Evolutionary conservation across 2,329 filamentous ascomycete species (phyloP), one percentile per base, ranked within the genome.

Genomic region (Fonsecaea nubica): DNA sequence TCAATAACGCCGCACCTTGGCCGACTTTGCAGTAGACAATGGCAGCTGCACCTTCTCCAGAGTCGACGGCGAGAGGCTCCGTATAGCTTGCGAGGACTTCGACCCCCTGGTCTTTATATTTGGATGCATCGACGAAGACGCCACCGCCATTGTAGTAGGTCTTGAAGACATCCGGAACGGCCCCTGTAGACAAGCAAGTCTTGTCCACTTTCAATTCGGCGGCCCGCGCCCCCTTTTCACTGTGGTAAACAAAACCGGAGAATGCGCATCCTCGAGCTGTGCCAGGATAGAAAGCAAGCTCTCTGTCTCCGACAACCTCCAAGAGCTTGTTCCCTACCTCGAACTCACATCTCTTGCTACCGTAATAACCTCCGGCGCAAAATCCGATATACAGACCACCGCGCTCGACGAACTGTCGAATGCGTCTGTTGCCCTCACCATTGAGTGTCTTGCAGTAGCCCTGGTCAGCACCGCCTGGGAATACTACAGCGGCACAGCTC

Each of bases 141-240:
- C 95, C 93, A 0, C 95, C 95, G 0, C 95, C 95, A 73, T 99
- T 99, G 77, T 94, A 97, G 76, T 99, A 99, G 13, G 88, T 89
- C 61, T 84, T 82, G 66, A 96, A 92, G 1, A 83, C 81, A 1
- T 87, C 84, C 0, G 89, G 86, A 1, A 90, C 76, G 3, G 80
- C 79, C 0, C 82, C 84, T 50, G 76, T 77, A 0, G 80, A 77
- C 66, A 96, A 87, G 0, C 83, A 81, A 1, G 82, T 83, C 69
- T 87, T 87, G 12, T 86, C 81, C 12, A 95, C 87, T 60, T 83
- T 85, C 54, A 98, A 72, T 64, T 85, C 83, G 0, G 88, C 88
- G 2, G 92, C 92, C 72, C 87, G 86, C 0, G 95, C 92, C 1
- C 95, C 95, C 54, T 82, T 87, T 80, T 99, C 95, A 73, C 91